phyloP scores from a whole-genome alignment of 257 asterid species.

The Cruciata laevipes region DNA sequence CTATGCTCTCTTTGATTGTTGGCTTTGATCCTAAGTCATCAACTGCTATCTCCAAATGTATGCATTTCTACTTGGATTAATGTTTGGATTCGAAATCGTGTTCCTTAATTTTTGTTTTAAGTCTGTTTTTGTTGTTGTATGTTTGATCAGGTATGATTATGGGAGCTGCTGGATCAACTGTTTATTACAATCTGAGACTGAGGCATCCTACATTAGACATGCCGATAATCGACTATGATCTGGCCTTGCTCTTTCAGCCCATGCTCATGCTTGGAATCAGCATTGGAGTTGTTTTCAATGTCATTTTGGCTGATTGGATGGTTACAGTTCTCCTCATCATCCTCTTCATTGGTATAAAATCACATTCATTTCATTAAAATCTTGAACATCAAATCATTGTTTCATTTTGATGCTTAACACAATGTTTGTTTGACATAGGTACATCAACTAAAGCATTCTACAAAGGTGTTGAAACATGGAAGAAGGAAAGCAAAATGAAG shows the following conservation, averaged over 20 bases:
- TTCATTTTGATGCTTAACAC: not conserved
- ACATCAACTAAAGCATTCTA: constrained; percentile 32
- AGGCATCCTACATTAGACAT: constrained; percentile 35
- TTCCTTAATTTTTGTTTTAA: too few species aligned
- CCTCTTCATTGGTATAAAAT: constrained; percentile 23
- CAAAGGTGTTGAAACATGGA: constrained; percentile 39
- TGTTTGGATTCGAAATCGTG: not conserved
- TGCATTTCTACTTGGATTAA: not conserved
- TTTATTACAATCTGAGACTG: constrained; percentile 29
- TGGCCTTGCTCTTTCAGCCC: constrained; percentile 33
- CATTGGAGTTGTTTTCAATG: constrained; percentile 38
- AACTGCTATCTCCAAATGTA: constrained; percentile 35
- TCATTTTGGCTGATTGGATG: constrained; percentile 40
- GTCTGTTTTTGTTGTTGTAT: not conserved
- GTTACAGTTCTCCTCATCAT: constrained; percentile 34
- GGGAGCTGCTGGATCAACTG: constrained; percentile 41
- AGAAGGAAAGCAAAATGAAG: constrained; percentile 29
- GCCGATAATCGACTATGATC: constrained; percentile 35
- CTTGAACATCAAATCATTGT: not conserved
- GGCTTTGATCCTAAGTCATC: constrained; percentile 38
- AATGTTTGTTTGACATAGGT: constrained; percentile 13
- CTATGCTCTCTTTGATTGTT: constrained; percentile 31
- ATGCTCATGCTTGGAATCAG: constrained; percentile 41
- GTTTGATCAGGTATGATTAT: constrained; percentile 30
- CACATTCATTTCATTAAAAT: not conserved